Evolutionary conservation across 495 filamentous ascomycete species (phyloP).

Genomic region (Talaromyces stipitatus): DNA sequence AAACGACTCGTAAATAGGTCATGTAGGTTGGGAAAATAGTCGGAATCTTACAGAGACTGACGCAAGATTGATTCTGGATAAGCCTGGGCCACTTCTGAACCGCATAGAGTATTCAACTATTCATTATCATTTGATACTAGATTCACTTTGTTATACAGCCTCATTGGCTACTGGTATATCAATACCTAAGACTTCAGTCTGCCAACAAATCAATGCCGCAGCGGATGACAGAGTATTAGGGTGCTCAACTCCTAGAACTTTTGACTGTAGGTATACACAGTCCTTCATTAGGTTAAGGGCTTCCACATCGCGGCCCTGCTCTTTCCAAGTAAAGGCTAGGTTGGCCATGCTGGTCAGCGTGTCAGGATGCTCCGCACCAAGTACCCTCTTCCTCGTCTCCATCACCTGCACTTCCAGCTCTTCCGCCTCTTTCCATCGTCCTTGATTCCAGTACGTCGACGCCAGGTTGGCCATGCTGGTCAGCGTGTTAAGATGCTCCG

Average conservation of each 20-base stretch:
- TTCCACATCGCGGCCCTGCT: constrained; percentile 13
- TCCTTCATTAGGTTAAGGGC: constrained; percentile 11
- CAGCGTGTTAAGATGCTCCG: neutral
- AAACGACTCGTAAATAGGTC: neutral
- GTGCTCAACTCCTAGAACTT: constrained; percentile 26
- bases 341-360: constrained; percentile 21
- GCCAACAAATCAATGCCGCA: neutral
- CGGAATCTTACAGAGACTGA: neutral
- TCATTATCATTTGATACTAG: neutral
- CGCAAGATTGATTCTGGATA: neutral
- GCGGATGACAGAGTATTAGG: constrained; percentile 26
- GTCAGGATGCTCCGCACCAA: constrained; percentile 10
- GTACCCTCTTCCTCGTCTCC: constrained; percentile 1
- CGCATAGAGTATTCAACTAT: neutral
- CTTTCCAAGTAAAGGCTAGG: constrained; percentile 11
- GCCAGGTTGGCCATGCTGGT: neutral
- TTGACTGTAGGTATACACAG: constrained; percentile 7
- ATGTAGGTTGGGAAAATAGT: neutral
- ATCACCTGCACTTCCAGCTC: constrained; percentile 7
- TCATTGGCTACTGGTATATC: neutral
- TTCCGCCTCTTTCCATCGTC: neutral
- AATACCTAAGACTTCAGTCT: neutral
- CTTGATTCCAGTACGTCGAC: neutral
- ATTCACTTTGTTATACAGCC: neutral
- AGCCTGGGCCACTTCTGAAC: neutral